A percentile compares a stretch with the other conserved stretches of the same genome.
Evolutionary conservation across 768 basidiomycete genomes (phyloP).

Genomic region (Pleurotus platypus): DNA sequence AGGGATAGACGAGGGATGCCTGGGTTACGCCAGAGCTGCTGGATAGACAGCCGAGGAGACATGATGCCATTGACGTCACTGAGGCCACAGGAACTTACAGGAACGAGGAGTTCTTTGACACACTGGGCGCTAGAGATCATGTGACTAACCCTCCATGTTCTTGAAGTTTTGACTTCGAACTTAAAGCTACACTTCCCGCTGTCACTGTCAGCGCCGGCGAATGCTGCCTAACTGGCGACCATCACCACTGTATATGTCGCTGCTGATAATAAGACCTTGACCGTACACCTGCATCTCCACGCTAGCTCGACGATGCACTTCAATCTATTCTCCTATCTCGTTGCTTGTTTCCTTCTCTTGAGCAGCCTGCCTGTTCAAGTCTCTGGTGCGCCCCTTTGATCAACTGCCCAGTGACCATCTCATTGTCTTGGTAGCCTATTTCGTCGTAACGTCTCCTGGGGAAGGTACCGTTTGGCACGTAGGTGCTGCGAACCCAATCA

Average conservation of each 20-base stretch:
- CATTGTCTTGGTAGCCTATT: constrained; percentile 37
- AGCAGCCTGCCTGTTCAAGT: not conserved
- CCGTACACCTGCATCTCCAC: not conserved
- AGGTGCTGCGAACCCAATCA: constrained; percentile 45
- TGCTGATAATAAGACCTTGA: not conserved
- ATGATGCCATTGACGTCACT: not conserved
- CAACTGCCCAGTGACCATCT: not conserved
- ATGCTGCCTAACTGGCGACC: not conserved
- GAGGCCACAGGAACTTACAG: not conserved
- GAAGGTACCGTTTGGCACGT: constrained; percentile 49
- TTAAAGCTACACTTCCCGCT: not conserved
- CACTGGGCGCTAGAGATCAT: no score
- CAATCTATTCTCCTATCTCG: not conserved
- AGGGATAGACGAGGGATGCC: no score
- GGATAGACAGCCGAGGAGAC: no score
- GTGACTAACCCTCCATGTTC: no score
- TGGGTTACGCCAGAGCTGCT: no score
- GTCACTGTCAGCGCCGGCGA: constrained; percentile 2
- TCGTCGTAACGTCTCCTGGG: constrained; percentile 44
- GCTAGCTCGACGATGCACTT: not conserved
- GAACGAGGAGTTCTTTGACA: not conserved
- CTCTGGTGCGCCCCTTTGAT: not conserved
- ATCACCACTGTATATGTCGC: not conserved
- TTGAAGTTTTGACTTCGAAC: no score
- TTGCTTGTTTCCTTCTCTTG: not conserved